These are phyloP conservation scores for Pichia sp. DNA, from an alignment of 1,139 yeast species.

Conservation along the genomic window DNA sequence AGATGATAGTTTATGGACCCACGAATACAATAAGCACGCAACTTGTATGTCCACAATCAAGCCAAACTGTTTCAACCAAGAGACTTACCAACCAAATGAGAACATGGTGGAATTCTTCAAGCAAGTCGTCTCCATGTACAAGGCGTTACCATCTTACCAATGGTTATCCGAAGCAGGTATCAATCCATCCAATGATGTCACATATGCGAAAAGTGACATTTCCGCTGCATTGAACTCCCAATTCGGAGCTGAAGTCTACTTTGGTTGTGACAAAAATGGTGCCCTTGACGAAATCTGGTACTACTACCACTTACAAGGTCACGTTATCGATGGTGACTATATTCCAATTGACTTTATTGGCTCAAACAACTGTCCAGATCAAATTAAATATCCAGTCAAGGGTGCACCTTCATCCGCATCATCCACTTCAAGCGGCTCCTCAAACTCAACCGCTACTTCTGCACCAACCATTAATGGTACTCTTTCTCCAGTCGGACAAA, in stretches of 20 bases:
- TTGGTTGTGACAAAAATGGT: constrained; percentile 58
- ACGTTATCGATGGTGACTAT: constrained; percentile 59
- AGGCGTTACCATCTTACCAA: constrained; percentile 59
- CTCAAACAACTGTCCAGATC: constrained; percentile 53
- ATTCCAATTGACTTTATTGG: constrained; percentile 52
- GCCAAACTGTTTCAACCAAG: constrained; percentile 53
- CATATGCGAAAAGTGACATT: constrained; percentile 59
- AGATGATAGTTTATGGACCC: constrained; percentile 77
- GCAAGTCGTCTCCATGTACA: constrained; percentile 54
- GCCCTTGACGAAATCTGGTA: constrained; percentile 87
- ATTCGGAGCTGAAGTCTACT: constrained; percentile 54
- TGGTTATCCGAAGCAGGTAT: constrained; percentile 63
- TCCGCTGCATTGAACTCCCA: constrained; percentile 50
- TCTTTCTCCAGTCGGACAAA: constrained; percentile 45
- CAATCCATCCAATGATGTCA: constrained; percentile 42
- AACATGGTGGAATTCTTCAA: constrained; percentile 74
- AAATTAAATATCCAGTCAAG: constrained; percentile 68
- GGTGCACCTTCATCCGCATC: constrained; percentile 40
- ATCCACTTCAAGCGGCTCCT: constrained; percentile 30
- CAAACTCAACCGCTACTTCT: constrained; percentile 26
- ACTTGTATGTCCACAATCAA: constrained; percentile 79
- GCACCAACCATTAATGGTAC: constrained; percentile 26
- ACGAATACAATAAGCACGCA: constrained; percentile 92
- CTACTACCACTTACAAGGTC: constrained; percentile 69
- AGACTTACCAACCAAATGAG: constrained; percentile 29